These are phyloP conservation scores for Moesziomyces sp. DNA, from an alignment of 1,284 basidiomycete genomes.

Conservation along the genomic window DNA sequence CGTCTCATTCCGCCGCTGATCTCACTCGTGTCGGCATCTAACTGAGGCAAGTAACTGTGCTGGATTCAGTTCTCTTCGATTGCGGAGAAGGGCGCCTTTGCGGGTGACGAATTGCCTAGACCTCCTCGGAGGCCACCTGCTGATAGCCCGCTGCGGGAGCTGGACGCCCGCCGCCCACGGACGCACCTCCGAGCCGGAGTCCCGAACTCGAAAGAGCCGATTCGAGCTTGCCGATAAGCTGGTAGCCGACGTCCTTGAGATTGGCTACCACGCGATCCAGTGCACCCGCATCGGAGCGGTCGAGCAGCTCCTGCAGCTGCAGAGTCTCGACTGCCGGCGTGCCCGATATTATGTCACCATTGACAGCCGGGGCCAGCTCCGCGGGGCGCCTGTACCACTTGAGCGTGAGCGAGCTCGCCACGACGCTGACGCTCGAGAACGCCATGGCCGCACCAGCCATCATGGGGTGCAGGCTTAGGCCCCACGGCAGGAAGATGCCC, in stretches of 20 bases:
- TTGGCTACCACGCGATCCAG: constrained; percentile 41
- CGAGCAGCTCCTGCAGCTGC: constrained; percentile 34
- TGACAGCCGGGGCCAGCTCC: constrained; percentile 13
- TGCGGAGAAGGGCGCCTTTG: neutral
- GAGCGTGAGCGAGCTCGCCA: constrained; percentile 85
- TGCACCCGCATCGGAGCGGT: constrained; percentile 39
- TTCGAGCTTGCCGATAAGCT: constrained; percentile 43
- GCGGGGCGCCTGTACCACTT: constrained; percentile 70
- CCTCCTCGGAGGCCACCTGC: constrained; percentile 39
- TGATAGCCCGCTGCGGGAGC: constrained; percentile 22
- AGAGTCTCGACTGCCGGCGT: constrained; percentile 4
- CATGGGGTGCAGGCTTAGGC: constrained; percentile 95
- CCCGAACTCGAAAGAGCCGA: constrained; percentile 11
- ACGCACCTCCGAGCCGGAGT: constrained; percentile 9
- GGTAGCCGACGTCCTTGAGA: constrained; percentile 44
- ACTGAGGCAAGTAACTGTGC: neutral
- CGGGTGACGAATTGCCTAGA: neutral
- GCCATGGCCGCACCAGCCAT: constrained; percentile 98
- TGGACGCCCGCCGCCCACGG: constrained; percentile 1
- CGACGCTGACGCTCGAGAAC: constrained; percentile 94
- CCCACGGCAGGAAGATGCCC: constrained; percentile 93
- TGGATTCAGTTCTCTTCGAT: constrained; percentile 3
- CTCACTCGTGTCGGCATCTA: neutral
- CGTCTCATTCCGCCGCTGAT: neutral
- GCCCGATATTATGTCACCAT: neutral